A percentile compares a stretch with the other conserved stretches of the same genome.
Conservation (phyloP, 345 rosid genomes). For the Euclidium syriacum region DNA sequence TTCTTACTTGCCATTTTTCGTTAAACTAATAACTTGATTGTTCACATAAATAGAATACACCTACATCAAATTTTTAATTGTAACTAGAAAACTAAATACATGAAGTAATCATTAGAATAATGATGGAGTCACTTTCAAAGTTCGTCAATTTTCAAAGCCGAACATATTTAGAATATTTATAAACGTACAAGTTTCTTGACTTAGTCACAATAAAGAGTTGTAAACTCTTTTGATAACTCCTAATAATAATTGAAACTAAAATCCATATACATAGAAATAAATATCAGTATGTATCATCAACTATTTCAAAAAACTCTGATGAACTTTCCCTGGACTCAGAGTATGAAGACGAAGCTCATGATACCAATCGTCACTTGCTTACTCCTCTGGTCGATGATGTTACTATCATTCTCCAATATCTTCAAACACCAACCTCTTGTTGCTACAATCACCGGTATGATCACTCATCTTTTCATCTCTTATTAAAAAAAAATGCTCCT, state of each 20-base stretch:
- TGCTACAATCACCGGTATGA: neutral
- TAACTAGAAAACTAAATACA: neutral
- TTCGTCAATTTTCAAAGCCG: neutral
- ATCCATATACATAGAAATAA: neutral
- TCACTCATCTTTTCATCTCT: neutral
- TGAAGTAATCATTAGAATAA: slow-evolving; percentile 1
- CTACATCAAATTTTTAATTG: slow-evolving; percentile 1
- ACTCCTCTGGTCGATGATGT: slow-evolving; percentile 15
- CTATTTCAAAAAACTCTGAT: neutral
- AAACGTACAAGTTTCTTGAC: slow-evolving; percentile 8
- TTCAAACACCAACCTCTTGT: slow-evolving; percentile 15
- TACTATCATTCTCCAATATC: slow-evolving; percentile 11
- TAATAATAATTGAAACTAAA: neutral
- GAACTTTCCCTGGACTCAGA: neutral
- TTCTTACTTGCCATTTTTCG: neutral
- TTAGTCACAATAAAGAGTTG: neutral
- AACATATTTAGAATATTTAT: slow-evolving; percentile 4
- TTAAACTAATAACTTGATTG: slow-evolving; percentile 4
- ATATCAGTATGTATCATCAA: neutral
- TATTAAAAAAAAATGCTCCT: neutral
- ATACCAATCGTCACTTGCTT: slow-evolving; percentile 14
- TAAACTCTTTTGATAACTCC: neutral
- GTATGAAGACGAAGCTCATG: slow-evolving; percentile 19
- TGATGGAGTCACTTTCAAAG: neutral
- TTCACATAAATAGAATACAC: neutral